Evolutionary conservation across 1,284 basidiomycete genomes (phyloP), one percentile per base, ranked within the genome.

Genomic region (Trichosporon coremiiforme): DNA sequence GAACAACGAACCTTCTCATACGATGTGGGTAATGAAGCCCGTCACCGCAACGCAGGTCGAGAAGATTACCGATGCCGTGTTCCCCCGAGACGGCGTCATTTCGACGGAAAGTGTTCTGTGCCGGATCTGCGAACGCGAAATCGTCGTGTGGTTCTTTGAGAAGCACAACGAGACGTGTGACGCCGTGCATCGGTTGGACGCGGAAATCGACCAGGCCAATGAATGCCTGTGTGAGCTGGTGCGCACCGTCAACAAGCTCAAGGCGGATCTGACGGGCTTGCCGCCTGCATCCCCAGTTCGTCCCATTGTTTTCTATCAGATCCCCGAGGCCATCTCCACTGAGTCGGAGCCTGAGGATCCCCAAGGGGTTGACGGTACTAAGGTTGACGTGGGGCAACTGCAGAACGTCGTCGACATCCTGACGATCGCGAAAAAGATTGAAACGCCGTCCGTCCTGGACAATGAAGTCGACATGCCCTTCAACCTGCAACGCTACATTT

Each of bases 121-220:
- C 85, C 93, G 97, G 64, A 99, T 99, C 75, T 99, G 97, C 86
- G 97, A 99, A 84, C 90, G 92, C 77, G 91, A 93, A 77, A 91
- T 99, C 68, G 95, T 97, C 1, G 92, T 96, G 70, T 99, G 97
- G 95, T 99, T 96, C 86, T 99, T 99, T 80, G 97, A 98, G 85
- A 98, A 98, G 85, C 97, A 99, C 86, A 98, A 95, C 86, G 97
- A 99, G 85, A 99, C 96, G 10, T 99, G 97, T 82, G 94, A 90
- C 77, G 97, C 98, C 84, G 91, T 94, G 1, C 97, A 99, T 83
- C 90, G 94, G 60, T 87, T 99, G 73, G 97, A 99, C 84, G 94
- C 96, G 53, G 95, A 98, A 84, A 95, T 99, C 73, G 86, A 88
- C 35, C 92, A 95, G 78, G 93, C 91, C 85, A 97, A 99, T 84